Evolutionary conservation across 805 yeast genomes (phyloP), one percentile per base, ranked within the genome.

Genomic region (Huiozyma naganishii): DNA sequence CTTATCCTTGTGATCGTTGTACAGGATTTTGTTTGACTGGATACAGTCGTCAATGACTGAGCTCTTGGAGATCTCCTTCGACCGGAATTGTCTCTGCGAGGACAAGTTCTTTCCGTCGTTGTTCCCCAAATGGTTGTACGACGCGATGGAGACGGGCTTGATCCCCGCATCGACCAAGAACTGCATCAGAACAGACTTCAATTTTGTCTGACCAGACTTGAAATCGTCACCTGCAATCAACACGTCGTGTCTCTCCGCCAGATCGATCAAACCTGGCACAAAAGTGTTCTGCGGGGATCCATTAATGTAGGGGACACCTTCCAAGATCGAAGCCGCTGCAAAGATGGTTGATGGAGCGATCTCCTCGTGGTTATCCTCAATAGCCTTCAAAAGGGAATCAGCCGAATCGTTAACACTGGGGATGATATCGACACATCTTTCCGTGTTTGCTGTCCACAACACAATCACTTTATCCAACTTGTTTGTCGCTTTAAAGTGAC

Each of bases 271-370:
- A 52, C 97, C 97, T 23, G 97, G 97, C 45, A 87, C 95, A 69
- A 90, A 89, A 42, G 97, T 90, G 72, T 89, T 89, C 70, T 89
- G 97, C 42, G 97, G 97, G 36, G 96, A 87, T 39, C 97, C 97
- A 59, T 89, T 89, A 66, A 89, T 86, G 70, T 87, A 89, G 43
- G 97, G 94, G 47, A 80, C 79, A 37, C 77, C 74, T 65, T 90
- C 97, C 58, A 89, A 73, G 54, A 90, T 90, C 42, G 86, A 78
- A 12, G 97, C 97, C 52, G 86, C 85, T 7, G 97, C 97, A 59
- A 90, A 89, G 42, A 89, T 64, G n/a, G 95, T 87, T 10, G 95
- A 86, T 48, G 97, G 96, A 38, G 95, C 76, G 50, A 89, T 76
- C 68, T 89, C 97, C 35, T 67, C 72, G 61, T 89, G 95, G 55